Percentiles rank a stretch among this genome's conserved stretches.
phyloP scores from a whole-genome alignment of 768 basidiomycete species.

The Psilocybe sp. region DNA sequence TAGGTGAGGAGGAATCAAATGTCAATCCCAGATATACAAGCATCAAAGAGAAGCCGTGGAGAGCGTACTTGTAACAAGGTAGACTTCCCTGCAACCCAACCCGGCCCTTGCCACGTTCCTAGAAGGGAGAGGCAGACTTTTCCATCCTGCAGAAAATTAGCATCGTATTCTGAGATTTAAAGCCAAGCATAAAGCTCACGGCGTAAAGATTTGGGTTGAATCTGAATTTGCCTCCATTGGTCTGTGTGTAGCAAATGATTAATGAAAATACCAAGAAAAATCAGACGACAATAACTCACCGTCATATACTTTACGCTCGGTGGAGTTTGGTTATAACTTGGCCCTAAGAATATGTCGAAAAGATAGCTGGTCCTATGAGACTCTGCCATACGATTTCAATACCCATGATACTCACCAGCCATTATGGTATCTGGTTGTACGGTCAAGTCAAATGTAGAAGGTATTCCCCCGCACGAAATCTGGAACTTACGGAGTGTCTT shows the following conservation, averaged over 20 bases:
- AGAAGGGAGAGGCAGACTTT: constrained; percentile 92
- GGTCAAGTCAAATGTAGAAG: constrained; percentile 1
- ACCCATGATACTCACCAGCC: constrained; percentile 62
- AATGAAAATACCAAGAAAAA: not conserved
- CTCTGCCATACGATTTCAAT: not conserved
- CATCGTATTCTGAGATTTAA: not conserved
- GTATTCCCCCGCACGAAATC: not conserved
- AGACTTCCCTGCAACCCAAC: constrained; percentile 88
- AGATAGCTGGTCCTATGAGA: constrained; percentile 31
- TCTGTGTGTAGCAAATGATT: constrained; percentile 38
- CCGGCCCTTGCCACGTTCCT: constrained; percentile 92
- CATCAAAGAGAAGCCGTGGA: constrained; percentile 74
- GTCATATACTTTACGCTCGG: constrained; percentile 68
- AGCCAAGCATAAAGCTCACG: constrained; percentile 36
- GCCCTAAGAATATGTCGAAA: constrained; percentile 92
- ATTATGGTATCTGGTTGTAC: constrained; percentile 68
- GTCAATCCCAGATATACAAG: constrained; percentile 1
- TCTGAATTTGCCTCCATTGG: constrained; percentile 83
- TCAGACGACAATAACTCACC: constrained; percentile 32
- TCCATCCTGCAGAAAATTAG: constrained; percentile 55
- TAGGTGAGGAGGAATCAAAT: constrained; percentile 55
- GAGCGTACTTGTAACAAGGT: constrained; percentile 76
- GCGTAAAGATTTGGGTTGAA: constrained; percentile 97
- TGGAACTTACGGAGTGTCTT: constrained; percentile 81
- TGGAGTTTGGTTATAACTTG: constrained; percentile 85